Evolutionary conservation across 2,329 filamentous ascomycete genomes (phyloP), one percentile per base, ranked within the genome.

Genomic region (Colletotrichum sp.): DNA sequence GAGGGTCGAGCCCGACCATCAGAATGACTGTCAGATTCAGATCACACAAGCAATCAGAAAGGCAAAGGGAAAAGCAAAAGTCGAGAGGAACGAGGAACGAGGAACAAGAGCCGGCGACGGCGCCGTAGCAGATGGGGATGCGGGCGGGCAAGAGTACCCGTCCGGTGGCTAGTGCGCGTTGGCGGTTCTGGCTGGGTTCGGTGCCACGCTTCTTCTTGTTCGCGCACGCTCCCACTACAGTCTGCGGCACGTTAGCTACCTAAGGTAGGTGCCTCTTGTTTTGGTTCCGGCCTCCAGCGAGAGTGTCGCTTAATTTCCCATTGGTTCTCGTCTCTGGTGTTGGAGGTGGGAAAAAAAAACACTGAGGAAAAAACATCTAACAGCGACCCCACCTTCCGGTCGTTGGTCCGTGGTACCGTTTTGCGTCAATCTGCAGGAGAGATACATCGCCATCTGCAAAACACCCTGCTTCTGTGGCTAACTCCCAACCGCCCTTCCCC

Each of bases 211-310:
- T 48, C 44, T 48, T 59, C 55, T 59, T 28, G 55, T 27, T 59
- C 44, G 70, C 52, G 70, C 70, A 72, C 70, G 44, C 44, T 48
- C 19, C 44, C 44, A 44, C 39, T 44, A n/a, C 39, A 44, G 39
- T 44, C 19, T 44, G 39, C 39, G 28, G 57, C 16, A 60, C 19
- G 63, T 39, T 39, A 39, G 36, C 36, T 39, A 28, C 27, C 11
- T n/a, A 15, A 36, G 32, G n/a, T 61, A 39, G 67, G 57, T 71
- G 27, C 66, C 25, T 69, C 63, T 60, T 72, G 73, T 75, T 76
- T 76, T 76, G 64, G 64, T 59, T 59, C 64, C 55, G 57, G 57
- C 57, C 55, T 34, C 25, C 57, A 34, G 61, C 48, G 55, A 55
- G 39, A 63, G 15, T 63, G 48, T 72, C 39, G 59, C 57, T 55